Evolutionary conservation across 1,284 basidiomycete species (phyloP).

Genomic region (Moniliophthora roreri): DNA sequence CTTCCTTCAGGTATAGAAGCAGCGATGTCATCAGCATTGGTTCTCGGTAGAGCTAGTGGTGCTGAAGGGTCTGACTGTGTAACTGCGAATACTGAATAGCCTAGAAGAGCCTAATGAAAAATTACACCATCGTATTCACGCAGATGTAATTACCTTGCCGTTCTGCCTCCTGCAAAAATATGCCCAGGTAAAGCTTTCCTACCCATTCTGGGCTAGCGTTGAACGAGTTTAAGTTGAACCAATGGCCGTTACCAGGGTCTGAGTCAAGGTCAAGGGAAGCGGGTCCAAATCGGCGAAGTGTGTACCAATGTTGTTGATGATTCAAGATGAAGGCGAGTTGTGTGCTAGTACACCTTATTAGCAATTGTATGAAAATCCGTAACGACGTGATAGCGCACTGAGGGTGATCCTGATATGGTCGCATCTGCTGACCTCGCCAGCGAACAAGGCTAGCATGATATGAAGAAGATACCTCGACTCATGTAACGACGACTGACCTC

Average conservation of each 20-base stretch:
- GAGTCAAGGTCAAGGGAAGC: conserved; percentile 37
- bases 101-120: conserved; percentile 34
- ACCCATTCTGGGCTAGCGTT: conserved; percentile 78
- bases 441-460: conserved; percentile 55
- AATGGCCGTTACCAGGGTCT: conserved; percentile 62
- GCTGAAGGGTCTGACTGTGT: conserved; percentile 50
- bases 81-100: conserved; percentile 89
- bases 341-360: conserved; percentile 42
- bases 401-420: conserved; percentile 70
- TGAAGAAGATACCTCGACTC: conserved; percentile 10
- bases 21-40: conserved; percentile 66
- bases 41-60: conserved; percentile 54
- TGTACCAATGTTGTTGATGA: conserved; percentile 86
- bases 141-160: conserved; percentile 54
- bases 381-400: conserved; percentile 53
- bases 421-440: conserved; percentile 87
- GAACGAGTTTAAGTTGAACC: conserved; percentile 93
- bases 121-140: not conserved
- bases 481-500: conserved; percentile 44
- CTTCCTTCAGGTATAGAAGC: conserved; percentile 48
- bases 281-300: conserved; percentile 79
- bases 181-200: conserved; percentile 77
- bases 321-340: conserved; percentile 91
- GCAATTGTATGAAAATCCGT: conserved; percentile 5
- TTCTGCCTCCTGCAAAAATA: conserved; percentile 88